These are phyloP conservation scores for Fusarium coffeatum DNA, from an alignment of 2,329 filamentous ascomycete genomes.

Conservation along the genomic window DNA sequence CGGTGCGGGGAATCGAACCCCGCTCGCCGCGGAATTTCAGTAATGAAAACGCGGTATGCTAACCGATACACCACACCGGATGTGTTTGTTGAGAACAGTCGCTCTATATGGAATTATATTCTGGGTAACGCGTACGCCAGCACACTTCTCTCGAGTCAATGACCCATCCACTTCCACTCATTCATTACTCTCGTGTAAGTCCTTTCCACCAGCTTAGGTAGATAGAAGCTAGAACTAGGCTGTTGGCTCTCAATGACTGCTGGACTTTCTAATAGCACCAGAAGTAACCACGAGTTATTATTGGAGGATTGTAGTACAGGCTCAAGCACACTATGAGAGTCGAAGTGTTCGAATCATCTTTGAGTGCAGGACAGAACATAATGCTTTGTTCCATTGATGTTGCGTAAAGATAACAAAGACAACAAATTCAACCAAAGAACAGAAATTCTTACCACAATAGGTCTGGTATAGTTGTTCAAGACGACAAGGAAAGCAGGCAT, in stretches of 20 bases:
- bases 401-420: not conserved
- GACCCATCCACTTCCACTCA: not conserved
- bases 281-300: not conserved
- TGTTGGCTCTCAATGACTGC: not conserved
- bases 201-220: not conserved
- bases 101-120: accelerated
- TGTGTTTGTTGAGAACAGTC: not conserved
- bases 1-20: constrained; percentile 41
- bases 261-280: not conserved
- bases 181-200: not conserved
- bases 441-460: not conserved
- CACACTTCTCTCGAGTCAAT: not conserved
- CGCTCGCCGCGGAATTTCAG: constrained; percentile 31
- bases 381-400: not conserved
- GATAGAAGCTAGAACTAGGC: not conserved
- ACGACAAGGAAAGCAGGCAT: not conserved
- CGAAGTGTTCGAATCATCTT: not conserved
- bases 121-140: accelerated
- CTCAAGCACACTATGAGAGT: not conserved
- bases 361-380: not conserved
- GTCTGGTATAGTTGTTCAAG: not conserved
- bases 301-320: not conserved
- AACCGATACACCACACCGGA: constrained; percentile 43
- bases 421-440: accelerated
- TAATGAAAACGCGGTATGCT: constrained; percentile 42